These are phyloP conservation scores for Persicaria maculosa DNA, from an alignment of 148 eudicot genomes.

Conservation along the genomic window DNA sequence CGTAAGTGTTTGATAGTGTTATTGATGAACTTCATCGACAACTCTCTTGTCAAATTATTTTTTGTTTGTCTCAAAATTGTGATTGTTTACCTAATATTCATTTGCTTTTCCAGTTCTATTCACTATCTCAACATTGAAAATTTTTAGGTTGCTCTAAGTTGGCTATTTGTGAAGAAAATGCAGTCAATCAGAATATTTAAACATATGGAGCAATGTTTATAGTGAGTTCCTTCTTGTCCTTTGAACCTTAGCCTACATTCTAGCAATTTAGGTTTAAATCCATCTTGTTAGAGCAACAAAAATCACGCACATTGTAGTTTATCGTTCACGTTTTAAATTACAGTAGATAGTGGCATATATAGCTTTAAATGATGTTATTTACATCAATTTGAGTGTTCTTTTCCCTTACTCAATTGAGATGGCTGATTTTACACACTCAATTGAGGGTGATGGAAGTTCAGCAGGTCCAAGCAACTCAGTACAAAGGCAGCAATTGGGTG, in stretches of 20 bases:
- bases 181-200: constrained; percentile 64
- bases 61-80: not conserved
- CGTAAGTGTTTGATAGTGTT: constrained; percentile 38
- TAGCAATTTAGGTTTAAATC: not conserved
- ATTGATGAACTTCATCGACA: not conserved
- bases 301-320: no score
- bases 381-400: not conserved
- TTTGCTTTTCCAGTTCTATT: not conserved
- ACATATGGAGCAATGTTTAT: constrained; percentile 80
- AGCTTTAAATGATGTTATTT: no score
- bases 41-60: not conserved
- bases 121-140: not conserved
- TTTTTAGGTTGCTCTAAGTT: constrained; percentile 76
- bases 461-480: constrained; percentile 18
- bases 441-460: constrained; percentile 21
- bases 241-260: not conserved
- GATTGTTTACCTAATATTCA: not conserved
- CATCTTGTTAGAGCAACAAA: no score
- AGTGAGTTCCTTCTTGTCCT: constrained; percentile 39
- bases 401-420: no score
- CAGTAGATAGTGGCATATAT: no score
- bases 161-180: constrained; percentile 50
- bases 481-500: constrained; percentile 14
- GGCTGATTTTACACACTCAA: no score
- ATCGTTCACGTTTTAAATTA: no score